Evolutionary conservation across 805 yeast species (phyloP).

Genomic region (Cyberlindnera galapagoensis): DNA sequence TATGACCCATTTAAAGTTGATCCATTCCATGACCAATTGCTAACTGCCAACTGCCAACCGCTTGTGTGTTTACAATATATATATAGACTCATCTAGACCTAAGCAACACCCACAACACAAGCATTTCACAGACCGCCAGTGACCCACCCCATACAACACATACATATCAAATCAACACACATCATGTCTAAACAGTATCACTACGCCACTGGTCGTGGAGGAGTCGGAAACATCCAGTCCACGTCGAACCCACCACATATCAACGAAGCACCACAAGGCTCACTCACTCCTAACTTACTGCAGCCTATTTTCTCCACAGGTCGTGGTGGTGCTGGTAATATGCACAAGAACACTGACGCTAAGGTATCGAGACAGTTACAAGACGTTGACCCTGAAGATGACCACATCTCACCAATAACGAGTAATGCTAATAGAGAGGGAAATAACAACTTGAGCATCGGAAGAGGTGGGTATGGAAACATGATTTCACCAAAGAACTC

Average conservation of each 20-base stretch:
- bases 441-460: constrained; percentile 33
- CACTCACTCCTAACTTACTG: constrained; percentile 52
- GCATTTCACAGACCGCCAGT: no score
- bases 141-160: no score
- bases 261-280: constrained; percentile 49
- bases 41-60: no score
- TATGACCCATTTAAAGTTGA: no score
- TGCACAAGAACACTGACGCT: constrained; percentile 57
- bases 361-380: constrained; percentile 55
- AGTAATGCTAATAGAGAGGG: constrained; percentile 25
- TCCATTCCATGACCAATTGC: no score
- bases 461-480: constrained; percentile 65
- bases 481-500: constrained; percentile 35
- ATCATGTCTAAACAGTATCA: constrained; percentile 26
- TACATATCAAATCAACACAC: no score
- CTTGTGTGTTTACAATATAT: no score
- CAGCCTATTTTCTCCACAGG: constrained; percentile 61
- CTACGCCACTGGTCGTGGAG: constrained; percentile 75
- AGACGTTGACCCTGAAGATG: constrained; percentile 48
- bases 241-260: constrained; percentile 43
- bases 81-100: no score
- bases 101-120: no score
- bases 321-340: constrained; percentile 75
- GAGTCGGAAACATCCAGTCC: constrained; percentile 61
- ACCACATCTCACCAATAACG: constrained; percentile 36